Evolutionary conservation across 129 eudicot genomes (phyloP).

Genomic region (Ambrosia trifida): DNA sequence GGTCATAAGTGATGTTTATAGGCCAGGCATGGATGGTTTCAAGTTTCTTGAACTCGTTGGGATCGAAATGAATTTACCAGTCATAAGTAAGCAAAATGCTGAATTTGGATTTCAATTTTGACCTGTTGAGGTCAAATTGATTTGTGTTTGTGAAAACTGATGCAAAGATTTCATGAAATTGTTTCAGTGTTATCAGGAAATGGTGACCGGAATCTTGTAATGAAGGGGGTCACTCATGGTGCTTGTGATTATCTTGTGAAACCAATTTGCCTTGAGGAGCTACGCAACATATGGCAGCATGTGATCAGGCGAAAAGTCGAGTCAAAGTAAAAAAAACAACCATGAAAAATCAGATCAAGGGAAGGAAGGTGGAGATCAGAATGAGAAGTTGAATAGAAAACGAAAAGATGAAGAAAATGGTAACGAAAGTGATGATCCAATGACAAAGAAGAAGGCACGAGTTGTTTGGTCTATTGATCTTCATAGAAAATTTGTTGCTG

Average conservation of each 20-base stretch:
- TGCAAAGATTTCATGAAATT: background rate
- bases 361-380: no score
- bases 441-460: no score
- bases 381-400: no score
- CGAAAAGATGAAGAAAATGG: no score
- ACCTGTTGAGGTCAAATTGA: slow-evolving; percentile 9
- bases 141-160: background rate
- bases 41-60: slow-evolving; percentile 87
- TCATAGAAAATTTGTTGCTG: no score
- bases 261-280: slow-evolving; percentile 84
- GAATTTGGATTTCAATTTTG: background rate
- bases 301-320: slow-evolving; percentile 71
- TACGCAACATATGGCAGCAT: slow-evolving; percentile 94
- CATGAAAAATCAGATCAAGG: no score
- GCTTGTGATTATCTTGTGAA: slow-evolving; percentile 95
- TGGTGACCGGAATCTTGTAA: slow-evolving; percentile 80
- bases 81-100: slow-evolving; percentile 57
- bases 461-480: no score
- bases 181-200: slow-evolving; percentile 86
- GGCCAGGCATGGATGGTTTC: slow-evolving; percentile 98
- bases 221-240: slow-evolving; percentile 94
- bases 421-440: no score
- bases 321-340: slow-evolving; percentile 62
- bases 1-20: slow-evolving; percentile 78
- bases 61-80: slow-evolving; percentile 91